Evolutionary conservation across 306 rosid species (phyloP).

Genomic region (Vigna trinervia): DNA sequence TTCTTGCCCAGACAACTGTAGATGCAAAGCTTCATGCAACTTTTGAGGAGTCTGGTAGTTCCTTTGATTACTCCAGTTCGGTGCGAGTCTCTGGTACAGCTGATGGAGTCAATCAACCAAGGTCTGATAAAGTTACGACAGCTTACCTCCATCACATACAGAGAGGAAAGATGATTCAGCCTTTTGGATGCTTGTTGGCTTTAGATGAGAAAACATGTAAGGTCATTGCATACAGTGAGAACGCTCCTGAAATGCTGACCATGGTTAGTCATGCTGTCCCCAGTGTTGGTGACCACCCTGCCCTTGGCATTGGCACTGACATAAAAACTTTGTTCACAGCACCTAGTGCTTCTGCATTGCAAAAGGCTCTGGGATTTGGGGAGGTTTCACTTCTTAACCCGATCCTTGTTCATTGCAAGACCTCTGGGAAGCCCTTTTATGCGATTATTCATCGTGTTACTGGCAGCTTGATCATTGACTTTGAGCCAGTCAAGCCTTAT

Average conservation of each 20-base stretch:
- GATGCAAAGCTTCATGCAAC: constrained; percentile 93
- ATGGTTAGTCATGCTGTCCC: constrained; percentile 95
- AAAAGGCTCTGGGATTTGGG: constrained; percentile 85
- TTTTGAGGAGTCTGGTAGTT: constrained; percentile 85
- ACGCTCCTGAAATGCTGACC: constrained; percentile 94
- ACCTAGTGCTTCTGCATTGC: constrained; percentile 85
- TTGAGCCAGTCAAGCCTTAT: constrained; percentile 93
- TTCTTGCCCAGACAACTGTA: constrained; percentile 85
- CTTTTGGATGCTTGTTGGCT: constrained; percentile 92
- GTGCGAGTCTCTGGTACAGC: constrained; percentile 60
- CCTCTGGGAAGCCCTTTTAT: constrained; percentile 96
- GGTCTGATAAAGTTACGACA: constrained; percentile 79
- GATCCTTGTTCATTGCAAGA: constrained; percentile 92
- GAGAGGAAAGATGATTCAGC: constrained; percentile 89
- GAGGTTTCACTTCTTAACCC: constrained; percentile 96
- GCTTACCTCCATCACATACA: constrained; percentile 92
- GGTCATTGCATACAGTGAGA: constrained; percentile 93
- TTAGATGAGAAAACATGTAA: constrained; percentile 88
- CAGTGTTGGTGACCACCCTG: constrained; percentile 88
- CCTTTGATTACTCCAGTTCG: constrained; percentile 90
- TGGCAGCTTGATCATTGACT: constrained; percentile 84
- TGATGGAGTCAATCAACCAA: constrained; percentile 62
- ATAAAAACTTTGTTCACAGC: constrained; percentile 75
- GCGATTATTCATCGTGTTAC: constrained; percentile 88
- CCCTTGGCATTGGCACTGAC: constrained; percentile 90